These are phyloP conservation scores for Candida stauntonica DNA, from an alignment of 805 yeast species.

Conservation along the genomic window DNA sequence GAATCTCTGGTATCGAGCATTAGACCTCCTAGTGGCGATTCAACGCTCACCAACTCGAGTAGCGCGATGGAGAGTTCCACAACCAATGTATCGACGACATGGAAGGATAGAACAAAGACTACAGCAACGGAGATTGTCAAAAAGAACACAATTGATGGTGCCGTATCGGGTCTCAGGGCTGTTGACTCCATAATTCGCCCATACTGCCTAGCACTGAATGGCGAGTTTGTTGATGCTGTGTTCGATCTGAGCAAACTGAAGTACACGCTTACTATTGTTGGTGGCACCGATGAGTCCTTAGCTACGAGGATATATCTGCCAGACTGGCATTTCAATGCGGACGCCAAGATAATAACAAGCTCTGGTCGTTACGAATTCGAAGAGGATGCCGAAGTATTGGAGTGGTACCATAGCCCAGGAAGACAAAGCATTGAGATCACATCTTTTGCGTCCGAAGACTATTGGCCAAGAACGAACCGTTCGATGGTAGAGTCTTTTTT, in stretches of 20 bases:
- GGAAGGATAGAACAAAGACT: background rate
- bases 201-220: slow-evolving; percentile 59
- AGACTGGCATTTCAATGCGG: slow-evolving; percentile 58
- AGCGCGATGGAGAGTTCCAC: slow-evolving; percentile 1
- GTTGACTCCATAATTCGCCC: slow-evolving; percentile 76
- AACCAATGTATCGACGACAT: slow-evolving; percentile 28
- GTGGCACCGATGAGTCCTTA: slow-evolving; percentile 20
- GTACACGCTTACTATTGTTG: slow-evolving; percentile 46
- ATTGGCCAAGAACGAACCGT: slow-evolving; percentile 1
- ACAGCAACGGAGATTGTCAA: background rate
- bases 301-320: slow-evolving; percentile 72
- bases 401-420: slow-evolving; percentile 64
- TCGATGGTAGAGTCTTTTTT: slow-evolving; percentile 11
- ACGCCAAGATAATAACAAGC: slow-evolving; percentile 44
- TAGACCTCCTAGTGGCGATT: background rate
- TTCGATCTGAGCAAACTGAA: slow-evolving; percentile 50
- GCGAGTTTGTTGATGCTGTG: slow-evolving; percentile 47
- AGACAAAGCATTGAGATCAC: slow-evolving; percentile 31
- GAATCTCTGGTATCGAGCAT: background rate
- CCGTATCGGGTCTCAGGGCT: slow-evolving; percentile 60
- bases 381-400: slow-evolving; percentile 46
- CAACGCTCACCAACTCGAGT: slow-evolving; percentile 5
- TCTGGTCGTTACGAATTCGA: slow-evolving; percentile 56
- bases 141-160: background rate
- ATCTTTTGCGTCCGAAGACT: slow-evolving; percentile 4